These are phyloP conservation scores for Trypanosomatidae sp. DNA, from an alignment of 208 protist species.

Conservation along the genomic window DNA sequence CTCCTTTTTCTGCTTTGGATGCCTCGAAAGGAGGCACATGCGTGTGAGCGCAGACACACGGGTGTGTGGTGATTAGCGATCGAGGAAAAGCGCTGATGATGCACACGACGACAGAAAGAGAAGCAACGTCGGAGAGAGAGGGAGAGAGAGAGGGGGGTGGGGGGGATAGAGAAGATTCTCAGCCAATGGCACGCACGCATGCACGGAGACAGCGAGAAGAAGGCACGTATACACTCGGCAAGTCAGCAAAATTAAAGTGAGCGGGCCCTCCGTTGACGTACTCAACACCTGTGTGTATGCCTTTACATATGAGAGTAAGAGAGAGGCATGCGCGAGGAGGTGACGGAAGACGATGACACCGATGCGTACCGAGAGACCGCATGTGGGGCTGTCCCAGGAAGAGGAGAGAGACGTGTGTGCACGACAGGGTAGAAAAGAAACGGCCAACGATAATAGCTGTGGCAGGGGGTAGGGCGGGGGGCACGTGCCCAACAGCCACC, in stretches of 20 bases:
- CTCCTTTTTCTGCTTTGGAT: neutral
- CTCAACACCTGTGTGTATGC: neutral
- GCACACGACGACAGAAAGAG: neutral
- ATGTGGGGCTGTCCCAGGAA: neutral
- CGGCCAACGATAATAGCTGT: neutral
- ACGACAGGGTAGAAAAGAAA: neutral
- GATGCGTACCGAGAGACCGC: neutral
- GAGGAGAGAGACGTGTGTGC: neutral
- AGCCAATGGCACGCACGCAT: neutral
- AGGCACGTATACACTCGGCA: neutral
- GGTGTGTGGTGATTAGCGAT: neutral
- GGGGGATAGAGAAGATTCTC: neutral
- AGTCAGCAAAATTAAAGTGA: neutral
- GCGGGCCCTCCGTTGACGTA: neutral
- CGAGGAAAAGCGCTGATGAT: neutral
- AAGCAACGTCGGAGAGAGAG: neutral
- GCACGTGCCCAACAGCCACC: neutral
- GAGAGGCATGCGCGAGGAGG: neutral
- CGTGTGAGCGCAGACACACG: neutral
- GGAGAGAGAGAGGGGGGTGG: neutral
- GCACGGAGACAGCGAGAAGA: neutral
- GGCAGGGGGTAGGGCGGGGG: neutral
- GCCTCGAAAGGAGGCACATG: neutral
- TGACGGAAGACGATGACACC: neutral
- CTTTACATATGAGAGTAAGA: neutral